Percentiles rank a stretch among this genome's conserved stretches.
Evolutionary conservation across 352 stramenopile genomes (phyloP).

Genomic region (Pythium periplocum): DNA sequence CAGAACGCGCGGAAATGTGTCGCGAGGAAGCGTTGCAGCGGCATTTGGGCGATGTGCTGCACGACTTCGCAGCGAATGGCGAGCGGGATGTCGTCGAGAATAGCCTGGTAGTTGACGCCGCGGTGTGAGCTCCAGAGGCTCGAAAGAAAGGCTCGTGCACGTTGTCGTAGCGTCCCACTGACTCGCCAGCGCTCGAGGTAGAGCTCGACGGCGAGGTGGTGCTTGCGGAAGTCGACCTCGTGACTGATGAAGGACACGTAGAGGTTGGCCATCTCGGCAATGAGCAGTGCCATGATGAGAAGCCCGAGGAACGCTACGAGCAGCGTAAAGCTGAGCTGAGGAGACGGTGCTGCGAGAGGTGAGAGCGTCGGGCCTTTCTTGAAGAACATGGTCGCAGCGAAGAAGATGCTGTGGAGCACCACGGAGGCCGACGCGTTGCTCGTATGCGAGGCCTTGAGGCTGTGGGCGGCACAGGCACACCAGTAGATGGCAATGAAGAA

Average conservation of each 20-base stretch:
- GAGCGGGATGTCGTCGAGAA: constrained; percentile 47
- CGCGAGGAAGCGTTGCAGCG: constrained; percentile 30
- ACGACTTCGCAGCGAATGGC: constrained; percentile 50
- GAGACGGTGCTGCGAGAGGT: constrained; percentile 6
- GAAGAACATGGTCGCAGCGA: constrained; percentile 30
- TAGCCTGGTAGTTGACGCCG: constrained; percentile 47
- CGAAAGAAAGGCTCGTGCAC: constrained; percentile 39
- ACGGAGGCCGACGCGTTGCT: constrained; percentile 2
- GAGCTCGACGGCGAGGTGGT: constrained; percentile 43
- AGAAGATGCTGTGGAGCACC: constrained; percentile 47
- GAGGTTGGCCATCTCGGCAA: constrained; percentile 42
- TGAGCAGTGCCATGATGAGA: constrained; percentile 42
- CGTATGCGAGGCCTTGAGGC: constrained; percentile 11
- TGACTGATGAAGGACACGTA: constrained; percentile 56
- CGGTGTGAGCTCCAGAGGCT: constrained; percentile 55
- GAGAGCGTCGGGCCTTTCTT: constrained; percentile 43
- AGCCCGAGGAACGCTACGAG: constrained; percentile 35
- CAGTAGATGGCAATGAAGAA: constrained; percentile 48
- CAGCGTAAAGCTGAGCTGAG: constrained; percentile 35
- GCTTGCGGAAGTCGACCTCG: constrained; percentile 59
- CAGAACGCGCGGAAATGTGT: constrained; percentile 43
- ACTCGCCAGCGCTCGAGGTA: constrained; percentile 48
- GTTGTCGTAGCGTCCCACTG: constrained; percentile 26
- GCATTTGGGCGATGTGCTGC: constrained; percentile 31
- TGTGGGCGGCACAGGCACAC: constrained; percentile 43